Percentiles rank a stretch among this genome's conserved stretches.
Conservation (phyloP, 495 filamentous ascomycete species). For the Cryomyces antarcticus region DNA sequence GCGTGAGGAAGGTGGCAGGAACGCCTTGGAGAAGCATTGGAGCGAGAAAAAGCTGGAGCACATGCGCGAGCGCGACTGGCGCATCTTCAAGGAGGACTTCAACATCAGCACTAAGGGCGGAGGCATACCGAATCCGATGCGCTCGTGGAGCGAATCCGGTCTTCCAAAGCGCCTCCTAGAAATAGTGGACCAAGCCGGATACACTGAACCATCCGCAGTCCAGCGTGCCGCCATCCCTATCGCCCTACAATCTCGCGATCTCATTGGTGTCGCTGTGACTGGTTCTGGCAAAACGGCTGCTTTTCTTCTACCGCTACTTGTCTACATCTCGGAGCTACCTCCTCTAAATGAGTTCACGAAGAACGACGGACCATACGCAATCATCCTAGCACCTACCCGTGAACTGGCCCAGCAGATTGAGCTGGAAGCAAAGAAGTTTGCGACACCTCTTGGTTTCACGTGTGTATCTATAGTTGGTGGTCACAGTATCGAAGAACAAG, state of each 20-base stretch:
- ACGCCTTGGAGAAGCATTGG: slow-evolving; percentile 78
- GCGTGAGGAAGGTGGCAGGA: slow-evolving; percentile 54
- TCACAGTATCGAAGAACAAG: slow-evolving; percentile 87
- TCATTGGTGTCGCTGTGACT: slow-evolving; percentile 95
- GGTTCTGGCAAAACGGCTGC: slow-evolving; percentile 98
- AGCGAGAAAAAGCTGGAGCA: slow-evolving; percentile 86
- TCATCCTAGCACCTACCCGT: slow-evolving; percentile 93
- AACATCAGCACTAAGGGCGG: slow-evolving; percentile 88
- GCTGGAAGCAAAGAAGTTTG: slow-evolving; percentile 84
- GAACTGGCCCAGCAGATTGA: slow-evolving; percentile 98
- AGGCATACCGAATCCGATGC: slow-evolving; percentile 87
- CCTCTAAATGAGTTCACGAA: slow-evolving; percentile 71
- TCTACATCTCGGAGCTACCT: slow-evolving; percentile 87
- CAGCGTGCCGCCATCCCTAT: slow-evolving; percentile 93
- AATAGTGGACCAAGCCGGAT: slow-evolving; percentile 69
- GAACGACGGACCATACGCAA: slow-evolving; percentile 89
- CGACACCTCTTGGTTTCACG: slow-evolving; percentile 75
- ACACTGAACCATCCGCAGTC: slow-evolving; percentile 81
- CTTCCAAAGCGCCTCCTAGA: slow-evolving; percentile 66
- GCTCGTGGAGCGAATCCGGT: slow-evolving; percentile 73
- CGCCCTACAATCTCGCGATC: slow-evolving; percentile 75
- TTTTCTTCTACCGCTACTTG: slow-evolving; percentile 83
- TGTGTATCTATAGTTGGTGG: slow-evolving; percentile 96
- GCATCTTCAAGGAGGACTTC: slow-evolving; percentile 99
- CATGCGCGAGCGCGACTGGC: slow-evolving; percentile 97